Evolutionary conservation across 495 filamentous ascomycete species (phyloP), one percentile per base, ranked within the genome.

Genomic region (Aspergillus egyptiacus): DNA sequence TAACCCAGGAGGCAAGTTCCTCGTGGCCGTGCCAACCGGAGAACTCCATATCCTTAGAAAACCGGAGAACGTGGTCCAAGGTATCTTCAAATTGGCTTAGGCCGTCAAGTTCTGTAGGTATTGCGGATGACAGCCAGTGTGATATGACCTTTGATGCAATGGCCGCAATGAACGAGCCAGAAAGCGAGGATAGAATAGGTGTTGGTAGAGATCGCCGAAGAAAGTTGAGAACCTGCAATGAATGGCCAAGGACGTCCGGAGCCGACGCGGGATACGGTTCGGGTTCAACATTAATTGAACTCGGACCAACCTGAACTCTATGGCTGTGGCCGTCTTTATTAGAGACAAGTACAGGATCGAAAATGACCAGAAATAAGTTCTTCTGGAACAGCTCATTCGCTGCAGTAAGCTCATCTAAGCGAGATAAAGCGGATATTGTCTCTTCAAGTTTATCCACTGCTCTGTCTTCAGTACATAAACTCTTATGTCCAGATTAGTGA

Each of bases 1-100:
- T 80, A 0, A 85, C 80, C 93, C 93, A 98, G 32, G 87, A 83
- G 8, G 80, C 71, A 45, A 97, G 64, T 15, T 82, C 78, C 48
- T 80, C 75, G 18, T 85, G 75, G 15, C 86, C 86, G 20, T 75
- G 74, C 80, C 87, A 89, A 0, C 77, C 73, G 10, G 85, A 68
- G 1, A 66, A 64, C 35, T 82, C 78, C 10, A 96, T 64, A 2
- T 64, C 72, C 7, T 69, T 64, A 28, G 81, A 83, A 54, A 96
- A 87, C 6, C 73, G 60, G 28, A 73, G 65, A 7, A 88, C 79
- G 39, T 71, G 61, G 23, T 73, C 66, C 8, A 94, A 72, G 1
- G 81, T 73, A 1, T 70, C 66, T 55, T 89, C 78, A 58, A 95
- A 96, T 7, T 70, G 68, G 5, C 73, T 67, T 56, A 96, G 77